These are phyloP conservation scores for Isabelozyma pseudorhagii DNA, from an alignment of 805 yeast genomes.

Conservation along the genomic window DNA sequence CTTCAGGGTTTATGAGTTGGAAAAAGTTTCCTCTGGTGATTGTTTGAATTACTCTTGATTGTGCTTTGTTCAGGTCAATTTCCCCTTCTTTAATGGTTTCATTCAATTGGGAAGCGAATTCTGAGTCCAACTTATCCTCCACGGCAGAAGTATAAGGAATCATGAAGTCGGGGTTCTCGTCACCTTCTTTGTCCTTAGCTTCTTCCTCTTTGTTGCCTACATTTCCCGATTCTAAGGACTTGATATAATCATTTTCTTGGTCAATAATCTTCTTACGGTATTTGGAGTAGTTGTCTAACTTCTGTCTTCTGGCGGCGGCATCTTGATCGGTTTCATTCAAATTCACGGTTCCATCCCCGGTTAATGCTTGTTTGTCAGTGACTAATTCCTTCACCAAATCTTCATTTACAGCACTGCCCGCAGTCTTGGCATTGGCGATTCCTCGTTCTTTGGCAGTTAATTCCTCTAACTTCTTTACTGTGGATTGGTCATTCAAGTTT, in stretches of 20 bases:
- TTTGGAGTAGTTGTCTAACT: conserved; percentile 54
- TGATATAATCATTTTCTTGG: conserved; percentile 42
- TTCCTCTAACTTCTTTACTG: conserved; percentile 52
- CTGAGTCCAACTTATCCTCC: conserved; percentile 62
- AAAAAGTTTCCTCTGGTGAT: conserved; percentile 68
- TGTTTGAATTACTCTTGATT: conserved; percentile 64
- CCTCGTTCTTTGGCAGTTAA: conserved; percentile 59
- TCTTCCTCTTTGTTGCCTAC: conserved; percentile 9
- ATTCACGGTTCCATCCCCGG: conserved; percentile 43
- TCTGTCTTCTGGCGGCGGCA: conserved; percentile 44
- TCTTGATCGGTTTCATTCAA: conserved; percentile 45
- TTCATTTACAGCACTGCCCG: conserved; percentile 34
- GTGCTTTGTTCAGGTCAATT: conserved; percentile 48
- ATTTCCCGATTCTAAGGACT: conserved; percentile 10
- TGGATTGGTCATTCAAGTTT: conserved; percentile 41
- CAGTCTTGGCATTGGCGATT: conserved; percentile 51
- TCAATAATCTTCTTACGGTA: conserved; percentile 60
- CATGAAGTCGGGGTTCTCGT: conserved; percentile 27
- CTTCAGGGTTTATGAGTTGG: conserved; percentile 42
- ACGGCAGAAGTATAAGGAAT: conserved; percentile 68
- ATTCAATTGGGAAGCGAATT: conserved; percentile 52
- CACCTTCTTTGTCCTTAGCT: conserved; percentile 13
- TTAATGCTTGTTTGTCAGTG: conserved; percentile 36
- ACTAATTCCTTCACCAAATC: conserved; percentile 29
- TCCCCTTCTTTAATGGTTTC: conserved; percentile 54